Conservation (phyloP, 1,139 yeast genomes). For the Scheffersomyces cryptocercus region DNA sequence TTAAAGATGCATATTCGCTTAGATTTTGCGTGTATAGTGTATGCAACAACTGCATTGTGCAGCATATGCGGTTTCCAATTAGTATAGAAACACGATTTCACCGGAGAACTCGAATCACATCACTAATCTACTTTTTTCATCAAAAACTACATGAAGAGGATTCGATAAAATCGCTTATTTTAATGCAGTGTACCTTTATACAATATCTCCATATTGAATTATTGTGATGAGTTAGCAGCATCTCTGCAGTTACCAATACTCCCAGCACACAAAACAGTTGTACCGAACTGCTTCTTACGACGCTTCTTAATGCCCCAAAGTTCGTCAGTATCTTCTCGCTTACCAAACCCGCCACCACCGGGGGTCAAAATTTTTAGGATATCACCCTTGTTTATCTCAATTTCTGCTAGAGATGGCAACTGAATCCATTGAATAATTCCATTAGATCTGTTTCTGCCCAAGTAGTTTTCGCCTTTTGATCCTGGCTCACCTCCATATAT, state of each 20-base stretch:
- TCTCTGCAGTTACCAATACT: neutral
- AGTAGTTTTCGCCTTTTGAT: constrained; percentile 56
- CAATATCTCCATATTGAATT: neutral
- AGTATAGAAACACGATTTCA: too few species aligned
- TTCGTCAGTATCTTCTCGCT: constrained; percentile 1
- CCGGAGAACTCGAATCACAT: too few species aligned
- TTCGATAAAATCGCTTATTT: neutral
- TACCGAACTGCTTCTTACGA: neutral
- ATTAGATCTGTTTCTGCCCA: constrained; percentile 39
- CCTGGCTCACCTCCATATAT: constrained; percentile 39
- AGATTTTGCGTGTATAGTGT: too few species aligned
- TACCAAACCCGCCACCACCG: constrained; percentile 58
- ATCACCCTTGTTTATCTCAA: constrained; percentile 36
- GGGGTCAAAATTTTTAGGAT: constrained; percentile 48
- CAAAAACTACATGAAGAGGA: too few species aligned
- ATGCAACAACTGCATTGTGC: too few species aligned
- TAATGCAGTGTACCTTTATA: neutral
- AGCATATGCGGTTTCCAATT: too few species aligned
- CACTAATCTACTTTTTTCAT: too few species aligned
- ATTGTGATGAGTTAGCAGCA: neutral
- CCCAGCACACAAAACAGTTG: neutral
- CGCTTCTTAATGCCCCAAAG: neutral
- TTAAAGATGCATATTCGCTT: too few species aligned
- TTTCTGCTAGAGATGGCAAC: constrained; percentile 22
- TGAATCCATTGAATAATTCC: constrained; percentile 21